phyloP scores from a whole-genome alignment of 2,329 filamentous ascomycete genomes.

The Coccinonectria pachysandricola region DNA sequence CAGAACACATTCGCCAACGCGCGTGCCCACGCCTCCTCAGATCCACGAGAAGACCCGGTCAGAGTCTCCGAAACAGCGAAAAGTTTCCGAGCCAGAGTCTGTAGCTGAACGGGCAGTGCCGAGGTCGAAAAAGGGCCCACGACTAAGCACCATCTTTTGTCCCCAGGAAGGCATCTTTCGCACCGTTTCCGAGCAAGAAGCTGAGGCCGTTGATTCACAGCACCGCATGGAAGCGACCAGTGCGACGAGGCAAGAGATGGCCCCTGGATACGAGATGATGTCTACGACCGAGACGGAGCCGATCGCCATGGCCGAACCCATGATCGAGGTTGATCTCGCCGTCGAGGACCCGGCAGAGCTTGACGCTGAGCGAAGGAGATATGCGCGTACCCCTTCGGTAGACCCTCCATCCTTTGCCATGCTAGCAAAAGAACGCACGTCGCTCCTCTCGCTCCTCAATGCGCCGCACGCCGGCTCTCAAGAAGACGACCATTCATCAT shows the following conservation, averaged over 20 bases:
- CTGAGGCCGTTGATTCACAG: conserved; percentile 31
- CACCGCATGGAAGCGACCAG: conserved; percentile 13
- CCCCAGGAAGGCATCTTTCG: conserved; percentile 54
- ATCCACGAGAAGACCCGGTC: conserved; percentile 4
- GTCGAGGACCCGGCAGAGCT: conserved; percentile 5
- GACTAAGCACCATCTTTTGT: conserved; percentile 46
- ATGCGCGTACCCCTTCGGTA: conserved; percentile 50
- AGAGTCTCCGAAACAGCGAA: conserved; percentile 1
- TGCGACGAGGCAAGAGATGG: conserved; percentile 8
- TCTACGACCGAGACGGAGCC: conserved; percentile 13
- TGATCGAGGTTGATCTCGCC: background rate
- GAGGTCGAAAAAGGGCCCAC: conserved; percentile 29
- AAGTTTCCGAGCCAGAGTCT: conserved; percentile 17
- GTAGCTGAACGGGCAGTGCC: conserved; percentile 10
- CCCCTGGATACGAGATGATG: conserved; percentile 8
- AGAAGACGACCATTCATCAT: conserved; percentile 23
- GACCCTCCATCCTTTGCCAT: conserved; percentile 52
- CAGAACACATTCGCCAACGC: conserved; percentile 16
- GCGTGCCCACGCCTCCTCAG: conserved; percentile 2
- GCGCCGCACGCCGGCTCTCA: conserved; percentile 30
- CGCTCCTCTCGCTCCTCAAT: conserved; percentile 51
- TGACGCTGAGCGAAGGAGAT: conserved; percentile 29
- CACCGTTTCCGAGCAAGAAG: conserved; percentile 45
- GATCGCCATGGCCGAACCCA: conserved; percentile 4
- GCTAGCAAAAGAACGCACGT: conserved; percentile 42